Evolutionary conservation across 176 grass and related monocot genomes (phyloP), one percentile per base, ranked within the genome.

Genomic region (Oryza glaberrima): DNA sequence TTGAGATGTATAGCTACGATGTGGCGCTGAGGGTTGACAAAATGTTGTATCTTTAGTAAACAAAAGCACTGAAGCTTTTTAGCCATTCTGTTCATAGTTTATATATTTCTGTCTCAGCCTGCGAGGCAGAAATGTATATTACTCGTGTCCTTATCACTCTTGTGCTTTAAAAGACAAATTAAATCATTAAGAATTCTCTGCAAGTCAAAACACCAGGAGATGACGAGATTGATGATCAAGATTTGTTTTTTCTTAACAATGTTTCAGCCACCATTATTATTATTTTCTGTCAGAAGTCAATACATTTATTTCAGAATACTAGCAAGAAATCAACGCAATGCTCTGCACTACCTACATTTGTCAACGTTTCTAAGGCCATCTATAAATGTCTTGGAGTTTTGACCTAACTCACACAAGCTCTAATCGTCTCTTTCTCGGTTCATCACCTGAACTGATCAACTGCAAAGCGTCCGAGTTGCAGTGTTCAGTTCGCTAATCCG

Each of bases 201-300:
- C 49, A 86, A 86, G 83, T 90, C 88, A 90, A 76, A 81, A 65
- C 38, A 56, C 70, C 70, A 81, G 54, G 11, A 64, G 26, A 85
- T 52, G 40, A 56, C 52, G 16, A 10, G 47, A 11, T n/a, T 11
- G 4, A 70, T 11, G 4, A 70, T 16, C 7, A 81, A 48, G 40
- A 28, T 81, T 69, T 51, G 8, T 19, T 69, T 79, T 44, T 23
- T 45, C 25, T 44, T 1, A 75, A 73, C 56, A 63, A 69, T 38
- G 38, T 11, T 64, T 89, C 41, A 52, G 65, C 48, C 67, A 40
- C 20, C 19, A 20, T 9, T 47, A 44, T 74, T 80, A 7, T 41
- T 40, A 40, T 48, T 5, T 7, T 10, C 9, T 17, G 19, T 58
- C 7, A 58, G 54, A 58, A 58, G 19, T 58, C 19, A 58, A 58